Evolutionary conservation across 1,139 yeast genomes (phyloP).

Genomic region (Debaryomycetaceae sp.): DNA sequence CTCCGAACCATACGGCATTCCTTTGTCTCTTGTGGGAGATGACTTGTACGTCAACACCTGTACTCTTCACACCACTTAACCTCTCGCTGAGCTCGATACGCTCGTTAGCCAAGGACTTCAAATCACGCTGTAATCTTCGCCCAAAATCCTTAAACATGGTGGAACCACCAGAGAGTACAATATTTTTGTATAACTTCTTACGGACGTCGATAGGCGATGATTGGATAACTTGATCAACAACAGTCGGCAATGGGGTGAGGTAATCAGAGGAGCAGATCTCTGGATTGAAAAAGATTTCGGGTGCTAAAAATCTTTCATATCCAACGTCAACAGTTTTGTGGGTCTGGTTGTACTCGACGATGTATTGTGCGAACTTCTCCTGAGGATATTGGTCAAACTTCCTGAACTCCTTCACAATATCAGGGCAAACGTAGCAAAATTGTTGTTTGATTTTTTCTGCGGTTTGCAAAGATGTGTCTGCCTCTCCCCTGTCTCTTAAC

Average conservation of each 20-base stretch:
- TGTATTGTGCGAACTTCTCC: slow-evolving; percentile 88
- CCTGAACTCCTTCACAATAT: slow-evolving; percentile 92
- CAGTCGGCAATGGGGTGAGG: slow-evolving; percentile 91
- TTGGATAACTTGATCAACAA: slow-evolving; percentile 93
- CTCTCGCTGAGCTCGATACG: slow-evolving; percentile 81
- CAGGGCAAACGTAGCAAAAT: slow-evolving; percentile 96
- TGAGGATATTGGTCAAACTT: slow-evolving; percentile 89
- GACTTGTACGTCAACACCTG: slow-evolving; percentile 96
- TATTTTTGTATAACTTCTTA: slow-evolving; percentile 91
- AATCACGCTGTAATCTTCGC: slow-evolving; percentile 93
- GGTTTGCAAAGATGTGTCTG: slow-evolving; percentile 88
- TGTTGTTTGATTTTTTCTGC: slow-evolving; percentile 97
- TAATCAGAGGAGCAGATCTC: slow-evolving; percentile 95
- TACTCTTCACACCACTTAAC: slow-evolving; percentile 77
- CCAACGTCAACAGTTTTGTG: slow-evolving; percentile 87
- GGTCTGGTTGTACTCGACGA: slow-evolving; percentile 75
- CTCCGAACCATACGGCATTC: slow-evolving; percentile 99
- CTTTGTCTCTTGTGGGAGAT: slow-evolving; percentile 96
- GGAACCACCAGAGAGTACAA: slow-evolving; percentile 94
- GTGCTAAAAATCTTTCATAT: slow-evolving; percentile 95
- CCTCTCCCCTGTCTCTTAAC: slow-evolving; percentile 94
- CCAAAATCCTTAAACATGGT: slow-evolving; percentile 99
- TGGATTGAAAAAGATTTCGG: slow-evolving; percentile 97
- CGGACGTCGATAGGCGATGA: slow-evolving; percentile 97
- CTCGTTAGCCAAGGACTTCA: slow-evolving; percentile 81